phyloP scores from a whole-genome alignment of 306 rosid species.

The Astragalus membranaceus region DNA sequence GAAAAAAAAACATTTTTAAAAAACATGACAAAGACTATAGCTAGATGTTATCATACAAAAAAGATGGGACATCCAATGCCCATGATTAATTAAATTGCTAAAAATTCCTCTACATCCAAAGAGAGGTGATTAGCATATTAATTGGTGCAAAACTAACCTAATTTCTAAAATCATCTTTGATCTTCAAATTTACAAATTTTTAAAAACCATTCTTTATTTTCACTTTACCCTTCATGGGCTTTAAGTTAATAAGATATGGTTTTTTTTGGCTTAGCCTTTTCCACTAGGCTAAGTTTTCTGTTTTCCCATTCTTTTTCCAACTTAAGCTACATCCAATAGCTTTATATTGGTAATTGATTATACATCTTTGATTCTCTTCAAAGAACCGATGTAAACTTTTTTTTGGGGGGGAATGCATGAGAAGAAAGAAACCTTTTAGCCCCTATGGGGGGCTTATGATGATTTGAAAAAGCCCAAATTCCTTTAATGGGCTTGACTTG shows the following conservation, averaged over 20 bases:
- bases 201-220: constrained; percentile 36
- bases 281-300: constrained; percentile 35
- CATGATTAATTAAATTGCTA: constrained; percentile 32
- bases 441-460: constrained; percentile 58
- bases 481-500: constrained; percentile 19
- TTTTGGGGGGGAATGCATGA: constrained; percentile 58
- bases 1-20: constrained; percentile 22
- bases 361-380: constrained; percentile 37
- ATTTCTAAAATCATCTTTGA: constrained; percentile 31
- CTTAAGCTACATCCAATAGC: constrained; percentile 62
- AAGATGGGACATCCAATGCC: constrained; percentile 61
- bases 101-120: constrained; percentile 39
- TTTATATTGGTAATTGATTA: constrained; percentile 40
- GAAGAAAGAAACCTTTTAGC: constrained; percentile 32
- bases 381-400: constrained; percentile 42
- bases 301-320: constrained; percentile 28
- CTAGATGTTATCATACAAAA: constrained; percentile 59
- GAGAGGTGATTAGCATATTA: constrained; percentile 32
- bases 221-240: constrained; percentile 48
- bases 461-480: constrained; percentile 44
- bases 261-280: constrained; percentile 29
- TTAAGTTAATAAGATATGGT: constrained; percentile 22
- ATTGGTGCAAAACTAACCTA: constrained; percentile 26
- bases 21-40: constrained; percentile 40
- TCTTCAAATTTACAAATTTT: constrained; percentile 51